Evolutionary conservation across 768 basidiomycete genomes (phyloP), one percentile per base, ranked within the genome.

Genomic region (Trametopsis cervina): DNA sequence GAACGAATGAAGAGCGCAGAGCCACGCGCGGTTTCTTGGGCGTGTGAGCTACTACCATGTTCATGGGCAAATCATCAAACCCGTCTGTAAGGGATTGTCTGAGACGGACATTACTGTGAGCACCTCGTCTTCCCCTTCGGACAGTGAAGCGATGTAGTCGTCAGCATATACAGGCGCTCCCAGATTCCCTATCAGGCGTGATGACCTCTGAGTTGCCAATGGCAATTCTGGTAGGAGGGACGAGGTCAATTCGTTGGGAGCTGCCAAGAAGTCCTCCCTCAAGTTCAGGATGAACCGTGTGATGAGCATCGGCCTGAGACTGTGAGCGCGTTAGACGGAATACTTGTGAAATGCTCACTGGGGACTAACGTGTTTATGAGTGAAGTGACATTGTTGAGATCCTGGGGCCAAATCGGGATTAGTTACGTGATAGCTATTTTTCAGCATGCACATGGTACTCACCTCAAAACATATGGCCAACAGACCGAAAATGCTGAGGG

Each of bases 281-380:
- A 52, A 38, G 24, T 52, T 47, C 2, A 52, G 40, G 42, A 52
- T 48, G 46, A 52, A 52, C 2, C 51, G 40, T 17, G 51, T 13
- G 22, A 52, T 20, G 21, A 46, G 47, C 11, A 52, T 52, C 24
- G 51, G 48, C 6, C 35, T 27, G 18, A 52, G 36, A 20, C 51
- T 52, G 42, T 17, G 10, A n/a, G 11, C 12, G 13, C 20, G 27
- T 47, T 17, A 47, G 46, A 18, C 17, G 13, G 41, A 12, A 26
- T 9, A 7, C 17, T 1, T 10, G 23, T 17, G 5, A 7, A 17
- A 4, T 20, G 10, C 15, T 4, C 15, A 26, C n/a, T 17, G 18
- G 21, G 7, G 13, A 44, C 51, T 4, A 12, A 52, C 51, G 51
- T 44, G 26, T 52, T 46, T 4, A 42, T 52, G 1, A 52, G 26